phyloP scores from a whole-genome alignment of 116 monocot genomes.

The Trichopus zeylanicus region DNA sequence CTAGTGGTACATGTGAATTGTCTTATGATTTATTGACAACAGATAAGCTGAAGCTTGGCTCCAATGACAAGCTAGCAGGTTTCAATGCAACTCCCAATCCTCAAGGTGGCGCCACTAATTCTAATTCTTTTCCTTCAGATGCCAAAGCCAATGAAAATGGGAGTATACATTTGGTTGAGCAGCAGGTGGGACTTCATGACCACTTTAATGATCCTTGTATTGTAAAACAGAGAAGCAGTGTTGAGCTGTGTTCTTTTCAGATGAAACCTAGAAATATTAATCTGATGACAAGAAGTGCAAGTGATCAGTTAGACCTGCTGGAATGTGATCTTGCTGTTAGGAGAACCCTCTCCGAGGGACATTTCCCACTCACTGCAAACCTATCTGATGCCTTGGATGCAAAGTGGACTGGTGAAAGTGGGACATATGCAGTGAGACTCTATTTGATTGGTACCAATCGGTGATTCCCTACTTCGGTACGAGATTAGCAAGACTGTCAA shows the following conservation, averaged over 20 bases:
- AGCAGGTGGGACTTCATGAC: conserved; percentile 11
- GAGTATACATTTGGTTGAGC: conserved; percentile 13
- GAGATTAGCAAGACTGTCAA: no score
- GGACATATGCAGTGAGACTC: no score
- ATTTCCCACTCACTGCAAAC: conserved; percentile 43
- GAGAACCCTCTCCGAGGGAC: conserved; percentile 59
- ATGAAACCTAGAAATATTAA: conserved; percentile 10
- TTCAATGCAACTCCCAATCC: conserved; percentile 10
- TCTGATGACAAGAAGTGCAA: conserved; percentile 30
- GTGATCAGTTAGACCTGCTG: conserved; percentile 24
- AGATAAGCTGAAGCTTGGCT: conserved; percentile 16
- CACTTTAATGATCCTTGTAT: not conserved
- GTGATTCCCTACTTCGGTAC: no score
- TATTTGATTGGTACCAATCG: no score
- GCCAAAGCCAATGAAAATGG: conserved; percentile 25
- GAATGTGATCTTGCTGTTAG: conserved; percentile 27
- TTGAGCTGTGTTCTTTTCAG: conserved; percentile 14
- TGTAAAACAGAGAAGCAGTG: conserved; percentile 4
- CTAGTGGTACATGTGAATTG: conserved; percentile 27
- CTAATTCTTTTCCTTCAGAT: no score
- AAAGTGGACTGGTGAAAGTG: conserved; percentile 68
- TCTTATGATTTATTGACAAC: conserved; percentile 18
- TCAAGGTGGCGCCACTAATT: conserved; percentile 2
- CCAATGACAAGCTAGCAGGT: no score
- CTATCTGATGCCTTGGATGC: conserved; percentile 68